Evolutionary conservation across 2,329 filamentous ascomycete genomes (phyloP), one percentile per base, ranked within the genome.

Genomic region (Colletotrichum plurivorum): DNA sequence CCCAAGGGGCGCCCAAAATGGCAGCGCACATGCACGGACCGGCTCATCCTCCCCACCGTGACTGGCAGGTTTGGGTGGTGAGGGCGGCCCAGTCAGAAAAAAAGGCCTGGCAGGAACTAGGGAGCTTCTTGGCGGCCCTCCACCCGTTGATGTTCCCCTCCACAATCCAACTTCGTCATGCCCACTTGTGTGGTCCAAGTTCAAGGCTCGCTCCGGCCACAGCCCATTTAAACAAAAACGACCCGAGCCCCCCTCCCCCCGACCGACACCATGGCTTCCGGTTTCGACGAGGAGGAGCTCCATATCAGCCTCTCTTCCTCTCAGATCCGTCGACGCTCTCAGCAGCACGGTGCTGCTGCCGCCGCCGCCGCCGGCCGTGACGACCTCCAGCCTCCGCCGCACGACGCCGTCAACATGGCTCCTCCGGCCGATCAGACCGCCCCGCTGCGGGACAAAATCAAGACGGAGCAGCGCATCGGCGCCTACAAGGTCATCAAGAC

Each of bases 401-500:
- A 75, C 60, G 72, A 71, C 39, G 71, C 74, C 67, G 76, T 76
- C 75, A 81, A 75, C 75, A 79, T 77, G 76, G 77, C 77, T 60
- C 75, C 76, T 64, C 76, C 74, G 56, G 39, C 45, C 63, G 67
- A 70, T 18, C 60, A 58, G 10, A 70, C 63, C 58, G 67, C 63
- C 57, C 67, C 67, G 67, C 75, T 77, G 66, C 78, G 80, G 69
- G 79, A 87, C 67, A 85, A 83, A 77, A 78, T 80, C 83, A 91
- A 88, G 83, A 89, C 90, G 72, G 94, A 93, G 83, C 93, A 95
- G 84, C 91, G 95, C 73, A 90, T 98, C 76, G 94, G 94, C 73
- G 93, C 95, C 81, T 99, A 99, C 84, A 93, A 93, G 75, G 92
- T 98, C 66, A 87, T 97, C 74, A 92, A 91, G 79, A 98, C 95